Evolutionary conservation across 306 rosid genomes (phyloP), one percentile per base, ranked within the genome.

Genomic region (Glycine tomentella): DNA sequence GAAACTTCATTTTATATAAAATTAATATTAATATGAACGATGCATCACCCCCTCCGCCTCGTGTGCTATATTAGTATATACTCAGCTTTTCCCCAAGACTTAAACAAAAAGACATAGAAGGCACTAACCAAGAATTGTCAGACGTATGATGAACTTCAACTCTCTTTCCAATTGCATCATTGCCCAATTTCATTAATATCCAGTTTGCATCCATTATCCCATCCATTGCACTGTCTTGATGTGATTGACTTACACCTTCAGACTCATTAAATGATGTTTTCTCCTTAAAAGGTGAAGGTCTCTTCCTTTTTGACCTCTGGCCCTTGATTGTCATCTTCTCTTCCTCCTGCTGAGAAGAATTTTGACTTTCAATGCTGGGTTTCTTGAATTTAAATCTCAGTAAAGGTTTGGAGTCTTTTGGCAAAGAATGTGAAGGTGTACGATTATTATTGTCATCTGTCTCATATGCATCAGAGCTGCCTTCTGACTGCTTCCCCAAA

Each of bases 151-250:
- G 97, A 87, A 93, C 94, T 92, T 96, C 98, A 84, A 96, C 98
- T 82, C 96, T 91, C 91, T 96, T 96, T 84, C 99, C 99, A 50
- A 93, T 75, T 65, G 99, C 98, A 82, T 96, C 99, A 85, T 81
- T 93, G 45, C 99, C 99, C 89, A 93, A 84, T 85, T 92, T 96
- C 89, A 90, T 89, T 84, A 96, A 85, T 68, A 96, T 96, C 99
- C 98, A 95, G 84, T 89, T 96, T 78, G 97, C 98, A 74, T 89
- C 99, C 95, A 95, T 84, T 82, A 90, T 91, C 90, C 91, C 99
- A 42, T 95, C 92, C 92, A 90, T 85, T 66, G 82, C 49, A 87
- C 75, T 87, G 55, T 86, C 96, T 83, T 85, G 87, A 64, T 80
- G 87, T 11, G 89, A 87, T 58, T 84, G 90, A 59, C 84, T 62